Conservation (phyloP, 306 rosid species). For the Albizia julibrissin region DNA sequence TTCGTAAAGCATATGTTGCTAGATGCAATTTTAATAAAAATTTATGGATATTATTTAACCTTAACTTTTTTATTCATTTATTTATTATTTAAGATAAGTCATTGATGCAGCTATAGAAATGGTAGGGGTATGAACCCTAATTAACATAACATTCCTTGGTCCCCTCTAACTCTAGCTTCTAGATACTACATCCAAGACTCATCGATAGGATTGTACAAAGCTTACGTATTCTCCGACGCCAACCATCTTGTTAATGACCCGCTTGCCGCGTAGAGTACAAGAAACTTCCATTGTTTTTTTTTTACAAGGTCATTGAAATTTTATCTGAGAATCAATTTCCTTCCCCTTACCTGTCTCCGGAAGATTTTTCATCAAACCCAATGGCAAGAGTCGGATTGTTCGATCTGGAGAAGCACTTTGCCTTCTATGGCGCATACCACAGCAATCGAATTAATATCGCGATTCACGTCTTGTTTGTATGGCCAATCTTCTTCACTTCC, state of each 20-base stretch:
- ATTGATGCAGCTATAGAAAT: too few species aligned
- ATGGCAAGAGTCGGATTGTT: conserved; percentile 55
- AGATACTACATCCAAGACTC: too few species aligned
- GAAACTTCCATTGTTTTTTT: background rate
- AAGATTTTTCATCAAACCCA: background rate
- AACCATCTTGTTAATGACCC: too few species aligned
- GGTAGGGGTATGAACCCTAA: too few species aligned
- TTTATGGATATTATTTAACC: too few species aligned
- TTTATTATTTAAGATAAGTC: too few species aligned
- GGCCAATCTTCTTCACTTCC: conserved; percentile 75
- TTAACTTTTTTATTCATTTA: too few species aligned
- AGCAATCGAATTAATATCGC: conserved; percentile 65
- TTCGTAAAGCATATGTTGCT: too few species aligned
- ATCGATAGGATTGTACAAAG: too few species aligned
- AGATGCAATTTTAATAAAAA: too few species aligned
- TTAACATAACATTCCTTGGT: too few species aligned
- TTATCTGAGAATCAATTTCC: background rate
- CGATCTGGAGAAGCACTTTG: conserved; percentile 83
- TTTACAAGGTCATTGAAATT: background rate
- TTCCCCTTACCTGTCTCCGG: background rate
- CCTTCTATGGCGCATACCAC: conserved; percentile 90
- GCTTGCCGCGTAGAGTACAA: background rate
- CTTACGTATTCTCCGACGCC: background rate
- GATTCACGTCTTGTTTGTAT: conserved; percentile 68
- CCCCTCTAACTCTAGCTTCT: too few species aligned